Evolutionary conservation across 2,329 filamentous ascomycete genomes (phyloP).

Genomic region (Curvularia hawaiiensis): DNA sequence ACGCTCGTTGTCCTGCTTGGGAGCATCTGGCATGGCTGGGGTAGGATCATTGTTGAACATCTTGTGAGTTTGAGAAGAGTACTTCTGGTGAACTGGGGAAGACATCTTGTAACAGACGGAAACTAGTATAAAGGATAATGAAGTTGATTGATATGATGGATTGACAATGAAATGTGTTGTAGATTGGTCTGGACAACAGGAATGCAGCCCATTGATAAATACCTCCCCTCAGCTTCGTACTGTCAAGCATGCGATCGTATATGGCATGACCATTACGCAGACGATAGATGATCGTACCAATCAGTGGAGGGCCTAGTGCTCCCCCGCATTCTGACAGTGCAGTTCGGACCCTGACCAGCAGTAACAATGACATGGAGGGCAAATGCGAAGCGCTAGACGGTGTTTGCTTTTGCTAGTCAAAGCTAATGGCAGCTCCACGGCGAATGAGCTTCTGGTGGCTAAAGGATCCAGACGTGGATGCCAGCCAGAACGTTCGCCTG

Average conservation of each 20-base stretch:
- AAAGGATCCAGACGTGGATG: neutral
- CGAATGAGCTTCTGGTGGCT: constrained; percentile 18
- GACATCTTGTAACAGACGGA: constrained; percentile 30
- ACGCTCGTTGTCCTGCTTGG: constrained; percentile 40
- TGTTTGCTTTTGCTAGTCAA: constrained; percentile 4
- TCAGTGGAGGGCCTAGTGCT: constrained; percentile 29
- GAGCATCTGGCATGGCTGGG: constrained; percentile 41
- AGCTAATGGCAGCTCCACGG: constrained; percentile 5
- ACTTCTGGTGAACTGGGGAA: constrained; percentile 48
- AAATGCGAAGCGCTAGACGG: constrained; percentile 10
- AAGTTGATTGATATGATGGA: too few species aligned
- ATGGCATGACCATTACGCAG: constrained; percentile 41
- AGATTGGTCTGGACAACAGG: neutral
- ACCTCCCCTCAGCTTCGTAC: constrained; percentile 22
- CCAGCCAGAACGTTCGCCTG: constrained; percentile 5
- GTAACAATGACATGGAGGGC: constrained; percentile 32
- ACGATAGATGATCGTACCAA: constrained; percentile 43
- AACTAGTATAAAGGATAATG: neutral
- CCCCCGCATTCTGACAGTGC: constrained; percentile 40
- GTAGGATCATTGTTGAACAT: constrained; percentile 35
- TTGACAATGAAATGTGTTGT: neutral
- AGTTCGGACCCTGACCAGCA: constrained; percentile 33
- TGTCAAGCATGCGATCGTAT: constrained; percentile 26
- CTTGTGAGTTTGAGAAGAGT: constrained; percentile 43
- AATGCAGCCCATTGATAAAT: constrained; percentile 21